Conservation (phyloP, 495 filamentous ascomycete species). For the Aspergillus biplanus region DNA sequence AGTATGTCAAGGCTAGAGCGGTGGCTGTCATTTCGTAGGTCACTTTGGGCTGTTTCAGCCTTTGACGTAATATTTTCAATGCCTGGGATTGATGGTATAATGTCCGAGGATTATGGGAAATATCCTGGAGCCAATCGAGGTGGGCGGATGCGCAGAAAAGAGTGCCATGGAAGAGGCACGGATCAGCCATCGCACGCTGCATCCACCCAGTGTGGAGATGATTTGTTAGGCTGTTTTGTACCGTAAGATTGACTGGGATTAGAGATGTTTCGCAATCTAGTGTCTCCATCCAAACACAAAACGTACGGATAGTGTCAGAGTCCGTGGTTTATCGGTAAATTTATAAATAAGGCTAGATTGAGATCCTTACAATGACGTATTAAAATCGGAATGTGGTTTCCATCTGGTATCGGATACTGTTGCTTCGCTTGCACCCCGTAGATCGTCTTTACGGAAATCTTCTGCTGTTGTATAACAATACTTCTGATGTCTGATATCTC, state of each 20-base stretch:
- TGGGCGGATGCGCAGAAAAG: slow-evolving; percentile 8
- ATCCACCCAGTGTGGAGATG: slow-evolving; percentile 9
- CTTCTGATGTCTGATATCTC: too few species aligned
- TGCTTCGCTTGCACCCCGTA: too few species aligned
- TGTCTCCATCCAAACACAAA: not conserved
- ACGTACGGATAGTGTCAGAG: not conserved
- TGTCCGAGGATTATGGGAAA: not conserved
- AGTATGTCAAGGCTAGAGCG: slow-evolving; percentile 1
- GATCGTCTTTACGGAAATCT: too few species aligned
- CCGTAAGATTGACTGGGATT: not conserved
- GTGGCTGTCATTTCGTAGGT: slow-evolving; percentile 1
- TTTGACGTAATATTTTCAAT: not conserved
- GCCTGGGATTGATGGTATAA: slow-evolving; percentile 8
- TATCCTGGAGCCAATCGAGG: not conserved
- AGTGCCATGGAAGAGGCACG: slow-evolving; percentile 9
- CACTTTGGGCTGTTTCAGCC: not conserved
- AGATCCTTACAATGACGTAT: not conserved
- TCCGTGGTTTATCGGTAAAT: not conserved
- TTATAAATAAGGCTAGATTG: not conserved
- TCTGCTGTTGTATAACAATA: too few species aligned
- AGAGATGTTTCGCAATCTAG: not conserved
- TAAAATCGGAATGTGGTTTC: too few species aligned
- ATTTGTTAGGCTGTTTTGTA: slow-evolving; percentile 1
- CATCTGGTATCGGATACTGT: too few species aligned
- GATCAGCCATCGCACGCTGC: slow-evolving; percentile 5